Evolutionary conservation across 495 filamentous ascomycete genomes (phyloP).

Genomic region (Amphirosellinia nigrospora): DNA sequence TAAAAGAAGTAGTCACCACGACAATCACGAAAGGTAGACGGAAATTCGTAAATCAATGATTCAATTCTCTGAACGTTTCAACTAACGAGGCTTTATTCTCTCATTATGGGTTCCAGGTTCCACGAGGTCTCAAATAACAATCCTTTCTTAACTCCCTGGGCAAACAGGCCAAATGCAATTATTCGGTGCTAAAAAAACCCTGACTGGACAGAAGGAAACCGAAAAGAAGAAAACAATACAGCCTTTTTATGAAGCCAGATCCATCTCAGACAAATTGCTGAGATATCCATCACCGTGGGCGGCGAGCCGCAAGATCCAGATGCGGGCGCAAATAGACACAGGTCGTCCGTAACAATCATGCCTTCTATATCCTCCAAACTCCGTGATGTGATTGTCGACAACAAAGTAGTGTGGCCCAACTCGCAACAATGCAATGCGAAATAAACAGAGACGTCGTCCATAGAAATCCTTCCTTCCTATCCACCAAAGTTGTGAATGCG

Average conservation of each 20-base stretch:
- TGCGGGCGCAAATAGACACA: not conserved
- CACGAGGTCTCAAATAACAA: not conserved
- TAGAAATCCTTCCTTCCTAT: not conserved
- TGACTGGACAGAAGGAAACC: not conserved
- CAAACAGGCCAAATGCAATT: not conserved
- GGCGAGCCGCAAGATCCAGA: not conserved
- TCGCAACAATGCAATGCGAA: not conserved
- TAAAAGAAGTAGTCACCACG: not conserved
- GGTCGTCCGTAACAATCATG: not conserved
- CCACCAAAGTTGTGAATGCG: not conserved
- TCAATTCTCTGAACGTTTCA: not conserved
- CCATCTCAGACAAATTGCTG: not conserved
- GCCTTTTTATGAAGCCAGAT: not conserved
- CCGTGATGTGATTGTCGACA: not conserved
- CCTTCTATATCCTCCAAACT: not conserved
- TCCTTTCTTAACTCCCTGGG: not conserved
- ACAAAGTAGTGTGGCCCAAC: not conserved
- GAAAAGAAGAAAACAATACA: not conserved
- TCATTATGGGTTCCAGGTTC: not conserved
- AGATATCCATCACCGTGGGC: not conserved
- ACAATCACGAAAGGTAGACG: not conserved
- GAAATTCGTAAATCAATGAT: no score
- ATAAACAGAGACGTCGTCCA: not conserved
- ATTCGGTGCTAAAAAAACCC: not conserved
- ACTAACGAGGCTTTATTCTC: no score